Evolutionary conservation across 148 eudicot species (phyloP).

Genomic region (Amaranthus palmeri): DNA sequence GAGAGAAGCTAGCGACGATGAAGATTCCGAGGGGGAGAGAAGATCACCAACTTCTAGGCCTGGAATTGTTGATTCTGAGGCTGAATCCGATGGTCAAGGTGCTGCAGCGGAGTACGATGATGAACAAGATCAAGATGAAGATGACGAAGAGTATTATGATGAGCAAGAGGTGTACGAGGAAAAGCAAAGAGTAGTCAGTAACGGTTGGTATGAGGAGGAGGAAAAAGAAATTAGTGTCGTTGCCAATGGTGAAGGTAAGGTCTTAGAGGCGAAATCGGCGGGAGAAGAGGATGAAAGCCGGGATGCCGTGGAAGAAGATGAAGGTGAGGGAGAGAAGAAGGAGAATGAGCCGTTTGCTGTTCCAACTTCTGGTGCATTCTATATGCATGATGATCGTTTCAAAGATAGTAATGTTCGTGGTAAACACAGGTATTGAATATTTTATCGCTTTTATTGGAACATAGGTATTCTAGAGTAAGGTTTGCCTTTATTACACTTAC

Average conservation of each 20-base stretch:
- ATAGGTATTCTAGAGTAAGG: too few species aligned
- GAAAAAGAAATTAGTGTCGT: conserved; percentile 4
- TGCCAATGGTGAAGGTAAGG: neutral
- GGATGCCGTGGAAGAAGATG: conserved; percentile 26
- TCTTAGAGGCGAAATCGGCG: neutral
- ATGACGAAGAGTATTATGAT: conserved; percentile 25
- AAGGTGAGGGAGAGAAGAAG: conserved; percentile 39
- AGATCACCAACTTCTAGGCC: neutral
- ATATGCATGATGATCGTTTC: conserved; percentile 97
- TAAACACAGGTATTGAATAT: conserved; percentile 56
- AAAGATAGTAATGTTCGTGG: conserved; percentile 53
- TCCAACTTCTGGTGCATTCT: conserved; percentile 93
- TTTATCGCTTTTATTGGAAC: too few species aligned
- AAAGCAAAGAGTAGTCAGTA: conserved; percentile 21
- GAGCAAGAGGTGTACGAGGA: conserved; percentile 28
- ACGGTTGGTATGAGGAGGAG: conserved; percentile 16
- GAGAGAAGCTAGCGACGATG: conserved; percentile 82
- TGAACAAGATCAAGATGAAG: conserved; percentile 26
- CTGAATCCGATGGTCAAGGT: conserved; percentile 64
- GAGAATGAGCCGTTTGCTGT: conserved; percentile 88
- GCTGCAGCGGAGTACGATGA: conserved; percentile 71
- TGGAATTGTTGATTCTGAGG: conserved; percentile 41
- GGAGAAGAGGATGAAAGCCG: conserved; percentile 5
- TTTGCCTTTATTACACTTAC: too few species aligned
- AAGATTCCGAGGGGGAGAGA: conserved; percentile 31